phyloP scores from a whole-genome alignment of 768 basidiomycete species.

The Amanita exitialis region DNA sequence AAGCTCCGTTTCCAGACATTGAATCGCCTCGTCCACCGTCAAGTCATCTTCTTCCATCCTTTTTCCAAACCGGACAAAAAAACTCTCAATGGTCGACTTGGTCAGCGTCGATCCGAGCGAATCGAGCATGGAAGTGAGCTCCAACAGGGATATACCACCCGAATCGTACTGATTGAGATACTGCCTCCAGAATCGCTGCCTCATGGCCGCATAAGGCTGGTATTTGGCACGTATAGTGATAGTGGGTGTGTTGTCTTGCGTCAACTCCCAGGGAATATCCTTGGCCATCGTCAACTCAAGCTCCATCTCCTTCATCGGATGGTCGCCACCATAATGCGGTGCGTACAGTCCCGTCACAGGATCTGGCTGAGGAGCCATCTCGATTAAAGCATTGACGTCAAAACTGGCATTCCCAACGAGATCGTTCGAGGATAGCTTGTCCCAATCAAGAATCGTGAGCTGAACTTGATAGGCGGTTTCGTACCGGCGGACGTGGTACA shows the following conservation, averaged over 20 bases:
- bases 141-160: constrained; percentile 62
- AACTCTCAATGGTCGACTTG: constrained; percentile 63
- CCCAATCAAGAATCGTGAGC: constrained; percentile 91
- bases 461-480: constrained; percentile 73
- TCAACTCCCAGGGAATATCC: constrained; percentile 56
- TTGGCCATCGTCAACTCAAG: constrained; percentile 52
- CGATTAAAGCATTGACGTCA: constrained; percentile 61
- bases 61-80: constrained; percentile 69
- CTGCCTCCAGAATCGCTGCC: constrained; percentile 85
- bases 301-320: constrained; percentile 66
- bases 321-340: constrained; percentile 40
- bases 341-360: constrained; percentile 47
- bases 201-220: constrained; percentile 87
- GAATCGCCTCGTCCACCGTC: constrained; percentile 69
- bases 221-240: constrained; percentile 78
- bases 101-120: constrained; percentile 93
- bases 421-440: constrained; percentile 86
- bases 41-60: constrained; percentile 58
- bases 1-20: constrained; percentile 79
- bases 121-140: constrained; percentile 92
- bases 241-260: constrained; percentile 68
- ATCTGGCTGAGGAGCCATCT: constrained; percentile 55
- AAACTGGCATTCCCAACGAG: constrained; percentile 74
- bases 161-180: constrained; percentile 87
- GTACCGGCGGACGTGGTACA: constrained; percentile 89